A percentile compares a stretch with the other conserved stretches of the same genome.
Evolutionary conservation across 208 protist genomes (phyloP).

Genomic region (Leishmania arabica): DNA sequence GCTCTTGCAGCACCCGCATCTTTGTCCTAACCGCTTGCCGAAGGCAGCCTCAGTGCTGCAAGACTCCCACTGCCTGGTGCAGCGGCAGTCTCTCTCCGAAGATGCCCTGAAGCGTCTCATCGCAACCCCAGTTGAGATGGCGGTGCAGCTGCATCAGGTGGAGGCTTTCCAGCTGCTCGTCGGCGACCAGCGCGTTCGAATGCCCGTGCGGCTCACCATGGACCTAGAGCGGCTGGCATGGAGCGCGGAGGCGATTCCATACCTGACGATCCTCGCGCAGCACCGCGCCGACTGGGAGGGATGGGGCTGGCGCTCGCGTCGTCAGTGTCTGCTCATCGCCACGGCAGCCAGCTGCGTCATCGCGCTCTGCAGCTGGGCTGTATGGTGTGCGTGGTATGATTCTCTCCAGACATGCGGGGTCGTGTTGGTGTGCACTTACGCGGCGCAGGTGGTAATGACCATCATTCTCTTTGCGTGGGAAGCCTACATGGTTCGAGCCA

Average conservation of each 20-base stretch:
- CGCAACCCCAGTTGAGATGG: slow-evolving; percentile 31
- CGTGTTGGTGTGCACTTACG: slow-evolving; percentile 22
- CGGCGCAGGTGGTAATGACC: slow-evolving; percentile 6
- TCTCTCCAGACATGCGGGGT: slow-evolving; percentile 4
- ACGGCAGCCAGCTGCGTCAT: slow-evolving; percentile 6
- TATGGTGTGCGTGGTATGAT: slow-evolving; percentile 13
- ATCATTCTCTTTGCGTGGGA: slow-evolving; percentile 10
- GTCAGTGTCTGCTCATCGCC: slow-evolving; percentile 23
- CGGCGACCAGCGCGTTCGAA: slow-evolving; percentile 26
- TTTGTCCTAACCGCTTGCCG: slow-evolving; percentile 32
- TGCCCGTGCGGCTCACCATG: slow-evolving; percentile 31
- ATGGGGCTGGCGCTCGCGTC: slow-evolving; percentile 44
- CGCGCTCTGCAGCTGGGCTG: slow-evolving; percentile 27
- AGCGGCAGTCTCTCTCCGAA: slow-evolving; percentile 23
- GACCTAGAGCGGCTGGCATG: slow-evolving; percentile 32
- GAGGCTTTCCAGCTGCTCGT: slow-evolving; percentile 35
- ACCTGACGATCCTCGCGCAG: slow-evolving; percentile 34
- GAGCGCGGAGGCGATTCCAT: slow-evolving; percentile 26
- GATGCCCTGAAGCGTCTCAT: slow-evolving; percentile 21
- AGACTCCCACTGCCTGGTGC: slow-evolving; percentile 28
- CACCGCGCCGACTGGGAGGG: slow-evolving; percentile 37
- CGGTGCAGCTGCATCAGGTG: slow-evolving; percentile 22
- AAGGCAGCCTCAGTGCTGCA: slow-evolving; percentile 22
- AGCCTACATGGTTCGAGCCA: neutral
- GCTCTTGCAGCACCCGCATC: slow-evolving; percentile 35